Base-by-base conservation (phyloP, 208 protist species). In the Herpetomonas samuelpessoai region DNA sequence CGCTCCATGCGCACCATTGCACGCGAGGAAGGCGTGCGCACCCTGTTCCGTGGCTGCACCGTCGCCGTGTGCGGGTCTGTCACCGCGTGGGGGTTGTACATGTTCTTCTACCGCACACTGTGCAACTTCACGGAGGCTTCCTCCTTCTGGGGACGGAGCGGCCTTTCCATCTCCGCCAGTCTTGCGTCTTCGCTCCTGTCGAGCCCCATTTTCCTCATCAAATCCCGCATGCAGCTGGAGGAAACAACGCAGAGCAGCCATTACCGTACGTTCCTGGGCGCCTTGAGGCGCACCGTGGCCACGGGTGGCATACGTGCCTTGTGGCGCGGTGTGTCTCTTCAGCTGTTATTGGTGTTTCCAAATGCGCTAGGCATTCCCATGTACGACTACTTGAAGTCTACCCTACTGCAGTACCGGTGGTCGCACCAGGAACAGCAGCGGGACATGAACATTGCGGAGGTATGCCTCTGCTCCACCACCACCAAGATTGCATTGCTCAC, bases 161-260 rank as follows among this genome's bases (percentile, higher is more conserved):
- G 62, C 3, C 48, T 86, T 4, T 90, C 83, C 24, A 41, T 86
- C 18, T 7, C 73, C 27, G 69, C 79, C 21, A 90, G 83, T 62
- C 16, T 16, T 2, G 66, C 80, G 1, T 75, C 83, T 6, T 72
- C 76, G 26, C 69, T 74, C 31, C 38, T 82, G 2, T 63, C 61
- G 7, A 79, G 62, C 26, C 85, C 85, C 0, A 82, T 92, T 14
- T 92, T 86, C 25, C 65, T 92, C 6, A 64, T 92, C 60, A 92
- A 92, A 62, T 81, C 82, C 0, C 78, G 85, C 51, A 92, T 92
- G 85, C 85, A 92, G 74, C 65, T 87, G 19, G 85, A 96, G 66
- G 87, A 93, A 62, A 19, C 60, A 10, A 62, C 35, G 1, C 49
- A 55, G 35, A 63, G 61, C 24, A 39, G 21, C 27, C 52, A 82